Evolutionary conservation across 345 rosid species (phyloP).

Genomic region (Gossypium anomalum): DNA sequence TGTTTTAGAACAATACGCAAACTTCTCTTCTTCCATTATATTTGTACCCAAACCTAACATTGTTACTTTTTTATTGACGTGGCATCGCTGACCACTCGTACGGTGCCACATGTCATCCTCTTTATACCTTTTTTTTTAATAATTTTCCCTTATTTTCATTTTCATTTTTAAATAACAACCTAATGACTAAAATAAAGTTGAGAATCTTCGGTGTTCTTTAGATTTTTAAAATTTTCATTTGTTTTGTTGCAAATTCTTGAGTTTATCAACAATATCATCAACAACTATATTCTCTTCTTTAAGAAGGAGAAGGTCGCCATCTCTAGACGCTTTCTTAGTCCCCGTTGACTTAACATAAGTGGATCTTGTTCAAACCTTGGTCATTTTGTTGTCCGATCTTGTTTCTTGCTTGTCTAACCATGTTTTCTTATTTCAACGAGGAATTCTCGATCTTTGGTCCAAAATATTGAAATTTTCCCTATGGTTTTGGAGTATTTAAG

Average conservation of each 20-base stretch:
- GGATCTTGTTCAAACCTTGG: constrained; percentile 59
- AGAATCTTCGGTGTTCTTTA: neutral
- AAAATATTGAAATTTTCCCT: constrained; percentile 62
- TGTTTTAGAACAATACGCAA: too few relatives aligned
- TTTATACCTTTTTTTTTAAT: too few relatives aligned
- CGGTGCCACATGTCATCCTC: too few relatives aligned
- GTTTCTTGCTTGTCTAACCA: constrained; percentile 43
- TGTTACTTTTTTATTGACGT: accelerated
- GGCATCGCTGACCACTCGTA: too few relatives aligned
- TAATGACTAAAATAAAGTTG: neutral
- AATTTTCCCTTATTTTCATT: too few relatives aligned
- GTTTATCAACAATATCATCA: constrained; percentile 44
- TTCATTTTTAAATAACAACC: neutral
- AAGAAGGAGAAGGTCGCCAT: constrained; percentile 70
- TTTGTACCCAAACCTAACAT: too few relatives aligned
- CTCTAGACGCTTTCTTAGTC: constrained; percentile 68
- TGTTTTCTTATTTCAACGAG: constrained; percentile 51
- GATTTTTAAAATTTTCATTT: neutral
- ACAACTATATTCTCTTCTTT: constrained; percentile 82
- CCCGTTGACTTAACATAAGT: constrained; percentile 75
- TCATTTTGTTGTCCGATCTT: constrained; percentile 51
- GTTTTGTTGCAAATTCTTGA: neutral
- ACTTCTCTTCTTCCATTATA: too few relatives aligned
- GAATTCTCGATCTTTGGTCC: constrained; percentile 69
- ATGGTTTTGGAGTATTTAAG: constrained; percentile 56